Percentiles rank a stretch among this genome's conserved stretches.
Evolutionary conservation across 768 basidiomycete species (phyloP).

Genomic region (Trametes meyenii): DNA sequence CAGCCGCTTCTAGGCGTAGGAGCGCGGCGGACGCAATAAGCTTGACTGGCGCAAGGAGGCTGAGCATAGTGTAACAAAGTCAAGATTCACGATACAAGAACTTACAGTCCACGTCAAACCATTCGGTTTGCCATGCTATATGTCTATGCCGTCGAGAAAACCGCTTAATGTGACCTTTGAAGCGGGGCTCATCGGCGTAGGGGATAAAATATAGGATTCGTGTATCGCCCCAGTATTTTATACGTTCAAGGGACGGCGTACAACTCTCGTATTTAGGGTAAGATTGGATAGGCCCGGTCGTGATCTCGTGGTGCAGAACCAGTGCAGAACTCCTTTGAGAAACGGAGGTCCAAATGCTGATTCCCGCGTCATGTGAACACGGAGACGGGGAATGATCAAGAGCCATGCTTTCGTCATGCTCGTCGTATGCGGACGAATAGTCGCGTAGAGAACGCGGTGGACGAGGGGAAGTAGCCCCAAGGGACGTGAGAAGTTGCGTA

Average conservation of each 20-base stretch:
- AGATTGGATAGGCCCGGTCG: constrained; percentile 9
- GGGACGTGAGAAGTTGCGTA: constrained; percentile 28
- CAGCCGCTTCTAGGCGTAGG: constrained; percentile 38
- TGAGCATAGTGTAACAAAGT: background rate
- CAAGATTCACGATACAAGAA: constrained; percentile 1
- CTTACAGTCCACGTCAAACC: constrained; percentile 54
- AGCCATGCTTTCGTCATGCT: background rate
- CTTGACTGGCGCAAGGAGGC: constrained; percentile 41
- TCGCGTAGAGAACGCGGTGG: background rate
- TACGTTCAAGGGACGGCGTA: constrained; percentile 43
- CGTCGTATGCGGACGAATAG: background rate
- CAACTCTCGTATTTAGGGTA: constrained; percentile 49
- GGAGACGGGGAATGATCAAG: background rate
- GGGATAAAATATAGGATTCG: constrained; percentile 41
- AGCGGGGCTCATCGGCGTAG: constrained; percentile 49
- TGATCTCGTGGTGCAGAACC: too few relatives aligned
- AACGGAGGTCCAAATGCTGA: too few relatives aligned
- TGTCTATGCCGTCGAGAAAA: constrained; percentile 35
- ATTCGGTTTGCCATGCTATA: constrained; percentile 39
- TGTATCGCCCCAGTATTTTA: constrained; percentile 14
- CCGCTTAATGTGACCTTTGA: constrained; percentile 28
- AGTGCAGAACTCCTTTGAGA: background rate
- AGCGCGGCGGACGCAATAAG: constrained; percentile 50
- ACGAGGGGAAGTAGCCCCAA: constrained; percentile 4
- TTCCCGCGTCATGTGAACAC: too few relatives aligned